These are phyloP conservation scores for Xylaria sp. DNA, from an alignment of 2,329 filamentous ascomycete genomes.

Conservation along the genomic window DNA sequence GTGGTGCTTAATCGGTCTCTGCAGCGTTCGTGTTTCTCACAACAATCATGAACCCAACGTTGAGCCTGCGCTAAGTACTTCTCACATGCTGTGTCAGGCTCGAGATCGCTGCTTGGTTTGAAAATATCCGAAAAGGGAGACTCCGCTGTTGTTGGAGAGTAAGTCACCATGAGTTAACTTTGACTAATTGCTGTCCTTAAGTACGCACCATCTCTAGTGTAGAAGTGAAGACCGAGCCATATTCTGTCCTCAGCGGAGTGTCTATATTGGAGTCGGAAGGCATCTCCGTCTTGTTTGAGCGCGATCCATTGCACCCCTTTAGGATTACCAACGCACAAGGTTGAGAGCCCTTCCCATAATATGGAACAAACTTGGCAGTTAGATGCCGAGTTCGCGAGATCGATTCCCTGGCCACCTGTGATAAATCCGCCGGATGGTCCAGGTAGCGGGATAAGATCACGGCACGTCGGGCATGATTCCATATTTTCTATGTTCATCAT, in stretches of 20 bases:
- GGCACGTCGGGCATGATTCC: constrained; percentile 1
- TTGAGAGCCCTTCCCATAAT: constrained; percentile 38
- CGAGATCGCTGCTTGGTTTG: constrained; percentile 32
- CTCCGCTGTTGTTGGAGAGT: constrained; percentile 25
- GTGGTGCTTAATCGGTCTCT: constrained; percentile 22
- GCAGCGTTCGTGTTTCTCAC: constrained; percentile 35
- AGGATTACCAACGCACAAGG: constrained; percentile 29
- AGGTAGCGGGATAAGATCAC: constrained; percentile 34
- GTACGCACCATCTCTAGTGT: constrained; percentile 31
- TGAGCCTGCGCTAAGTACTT: constrained; percentile 37
- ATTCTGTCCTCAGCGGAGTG: constrained; percentile 20
- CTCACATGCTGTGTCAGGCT: constrained; percentile 31
- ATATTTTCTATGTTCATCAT: background rate
- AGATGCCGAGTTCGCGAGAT: constrained; percentile 34
- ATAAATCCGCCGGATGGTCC: constrained; percentile 41
- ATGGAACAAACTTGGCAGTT: constrained; percentile 39
- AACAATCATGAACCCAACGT: constrained; percentile 36
- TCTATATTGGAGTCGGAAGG: constrained; percentile 38
- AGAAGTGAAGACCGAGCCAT: constrained; percentile 40
- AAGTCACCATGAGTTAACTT: constrained; percentile 11
- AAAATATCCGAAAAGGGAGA: constrained; percentile 36
- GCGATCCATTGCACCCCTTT: constrained; percentile 31
- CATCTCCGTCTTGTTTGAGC: constrained; percentile 33
- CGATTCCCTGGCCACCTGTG: constrained; percentile 32
- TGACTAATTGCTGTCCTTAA: background rate